A percentile compares a stretch with the other conserved stretches of the same genome.
These are phyloP conservation scores for Vigna angularis DNA, from an alignment of 306 rosid genomes.

Conservation along the genomic window DNA sequence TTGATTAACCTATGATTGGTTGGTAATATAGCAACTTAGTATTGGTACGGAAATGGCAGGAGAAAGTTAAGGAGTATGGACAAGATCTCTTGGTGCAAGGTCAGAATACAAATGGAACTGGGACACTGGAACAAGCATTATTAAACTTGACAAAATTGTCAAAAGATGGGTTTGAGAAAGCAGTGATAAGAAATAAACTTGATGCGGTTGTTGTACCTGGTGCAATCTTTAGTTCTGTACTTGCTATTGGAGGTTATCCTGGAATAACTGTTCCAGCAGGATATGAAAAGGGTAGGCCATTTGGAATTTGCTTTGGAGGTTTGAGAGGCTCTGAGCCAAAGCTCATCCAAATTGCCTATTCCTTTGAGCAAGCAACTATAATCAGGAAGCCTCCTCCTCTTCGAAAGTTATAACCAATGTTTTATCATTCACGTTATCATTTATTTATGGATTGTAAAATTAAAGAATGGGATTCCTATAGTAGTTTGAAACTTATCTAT, in stretches of 20 bases:
- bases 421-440: too few species aligned
- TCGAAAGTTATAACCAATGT: too few species aligned
- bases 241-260: constrained; percentile 74
- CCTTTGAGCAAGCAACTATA: constrained; percentile 73
- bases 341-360: constrained; percentile 68
- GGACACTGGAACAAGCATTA: constrained; percentile 35
- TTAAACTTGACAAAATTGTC: constrained; percentile 35
- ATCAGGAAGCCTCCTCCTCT: constrained; percentile 57
- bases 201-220: constrained; percentile 62
- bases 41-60: constrained; percentile 42
- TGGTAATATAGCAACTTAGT: too few species aligned
- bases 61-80: constrained; percentile 46
- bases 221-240: constrained; percentile 31
- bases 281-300: constrained; percentile 52
- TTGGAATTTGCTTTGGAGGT: constrained; percentile 78
- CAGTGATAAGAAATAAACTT: constrained; percentile 46
- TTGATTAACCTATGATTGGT: too few species aligned
- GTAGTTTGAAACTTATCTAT: too few species aligned
- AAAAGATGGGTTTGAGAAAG: constrained; percentile 49
- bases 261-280: constrained; percentile 80
- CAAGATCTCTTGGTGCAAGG: constrained; percentile 48
- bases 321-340: constrained; percentile 69
- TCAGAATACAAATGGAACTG: constrained; percentile 46
- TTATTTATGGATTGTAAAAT: too few species aligned
- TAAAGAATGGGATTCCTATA: too few species aligned